Conservation (phyloP, 2,329 filamentous ascomycete genomes). For the Pseudopithomyces chartarum region DNA sequence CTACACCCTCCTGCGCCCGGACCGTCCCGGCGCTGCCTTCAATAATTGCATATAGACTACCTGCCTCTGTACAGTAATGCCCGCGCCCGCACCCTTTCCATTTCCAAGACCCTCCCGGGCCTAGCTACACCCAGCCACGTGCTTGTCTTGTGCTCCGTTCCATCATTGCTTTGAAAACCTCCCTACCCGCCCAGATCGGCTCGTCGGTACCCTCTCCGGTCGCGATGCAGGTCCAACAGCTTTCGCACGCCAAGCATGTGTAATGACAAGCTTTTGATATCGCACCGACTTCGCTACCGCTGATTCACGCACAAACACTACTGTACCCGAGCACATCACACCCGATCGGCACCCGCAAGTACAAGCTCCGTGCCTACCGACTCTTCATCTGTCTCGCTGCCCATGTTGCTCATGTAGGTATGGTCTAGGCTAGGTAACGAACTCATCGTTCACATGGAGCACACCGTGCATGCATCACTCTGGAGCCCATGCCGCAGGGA, state of each 20-base stretch:
- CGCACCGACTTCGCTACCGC: slow-evolving; percentile 18
- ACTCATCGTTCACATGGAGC: slow-evolving; percentile 15
- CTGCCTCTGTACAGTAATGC: background rate
- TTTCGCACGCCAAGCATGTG: slow-evolving; percentile 38
- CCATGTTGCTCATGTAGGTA: background rate
- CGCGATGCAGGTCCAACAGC: slow-evolving; percentile 28
- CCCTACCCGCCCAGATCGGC: background rate
- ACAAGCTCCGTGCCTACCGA: too few species aligned
- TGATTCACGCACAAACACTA: slow-evolving; percentile 19
- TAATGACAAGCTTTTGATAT: slow-evolving; percentile 27
- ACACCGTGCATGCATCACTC: slow-evolving; percentile 24
- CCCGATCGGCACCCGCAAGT: too few species aligned
- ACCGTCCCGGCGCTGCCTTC: too few species aligned
- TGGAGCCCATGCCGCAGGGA: slow-evolving; percentile 18
- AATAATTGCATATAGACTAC: background rate
- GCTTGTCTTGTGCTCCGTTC: background rate
- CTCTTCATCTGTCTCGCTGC: slow-evolving; percentile 1
- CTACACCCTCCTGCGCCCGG: too few species aligned
- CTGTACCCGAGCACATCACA: too few species aligned
- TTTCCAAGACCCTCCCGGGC: too few species aligned
- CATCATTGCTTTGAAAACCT: background rate
- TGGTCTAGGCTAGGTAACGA: too few species aligned
- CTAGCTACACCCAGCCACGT: too few species aligned
- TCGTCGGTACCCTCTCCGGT: slow-evolving; percentile 8
- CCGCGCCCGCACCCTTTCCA: too few species aligned